These are phyloP conservation scores for Cladosporium sphaerospermum DNA, from an alignment of 2,329 filamentous ascomycete genomes.

Conservation along the genomic window DNA sequence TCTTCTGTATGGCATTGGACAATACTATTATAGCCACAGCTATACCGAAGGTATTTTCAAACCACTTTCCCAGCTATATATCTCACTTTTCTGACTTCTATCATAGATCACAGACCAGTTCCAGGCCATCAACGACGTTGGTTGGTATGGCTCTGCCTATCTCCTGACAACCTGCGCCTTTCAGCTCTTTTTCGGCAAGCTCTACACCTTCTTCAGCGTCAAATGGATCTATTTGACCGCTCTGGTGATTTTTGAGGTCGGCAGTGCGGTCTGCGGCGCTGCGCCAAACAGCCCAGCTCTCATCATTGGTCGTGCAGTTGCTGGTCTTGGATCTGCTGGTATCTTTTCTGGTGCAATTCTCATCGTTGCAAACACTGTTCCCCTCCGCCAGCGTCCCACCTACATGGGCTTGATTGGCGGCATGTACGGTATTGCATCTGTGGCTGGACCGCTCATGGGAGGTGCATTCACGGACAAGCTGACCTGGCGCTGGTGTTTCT, in stretches of 20 bases:
- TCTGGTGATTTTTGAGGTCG: slow-evolving; percentile 43
- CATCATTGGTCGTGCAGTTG: slow-evolving; percentile 44
- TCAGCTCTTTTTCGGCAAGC: slow-evolving; percentile 17
- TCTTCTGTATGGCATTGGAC: slow-evolving; percentile 28
- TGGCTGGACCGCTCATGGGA: slow-evolving; percentile 40
- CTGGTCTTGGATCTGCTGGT: slow-evolving; percentile 45
- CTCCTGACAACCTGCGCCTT: slow-evolving; percentile 42
- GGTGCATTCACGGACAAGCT: slow-evolving; percentile 27
- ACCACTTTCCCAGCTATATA: too few relatives aligned
- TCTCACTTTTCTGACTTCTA: not conserved
- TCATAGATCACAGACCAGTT: slow-evolving; percentile 20
- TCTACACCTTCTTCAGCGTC: slow-evolving; percentile 17
- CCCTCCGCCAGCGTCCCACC: slow-evolving; percentile 39
- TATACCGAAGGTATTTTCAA: slow-evolving; percentile 13
- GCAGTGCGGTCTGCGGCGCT: slow-evolving; percentile 43
- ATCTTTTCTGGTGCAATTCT: slow-evolving; percentile 42
- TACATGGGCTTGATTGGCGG: slow-evolving; percentile 42
- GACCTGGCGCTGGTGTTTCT: slow-evolving; percentile 39
- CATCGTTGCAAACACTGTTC: slow-evolving; percentile 39
- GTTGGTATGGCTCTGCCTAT: slow-evolving; percentile 24
- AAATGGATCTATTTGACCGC: slow-evolving; percentile 40
- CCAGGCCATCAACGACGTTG: slow-evolving; percentile 19
- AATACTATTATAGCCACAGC: slow-evolving; percentile 32
- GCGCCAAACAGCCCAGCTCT: slow-evolving; percentile 42
- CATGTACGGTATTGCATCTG: slow-evolving; percentile 42